Percentiles rank a stretch among this genome's conserved stretches.
Evolutionary conservation across 2,329 filamentous ascomycete genomes (phyloP).

Genomic region (Epichloe festucae): DNA sequence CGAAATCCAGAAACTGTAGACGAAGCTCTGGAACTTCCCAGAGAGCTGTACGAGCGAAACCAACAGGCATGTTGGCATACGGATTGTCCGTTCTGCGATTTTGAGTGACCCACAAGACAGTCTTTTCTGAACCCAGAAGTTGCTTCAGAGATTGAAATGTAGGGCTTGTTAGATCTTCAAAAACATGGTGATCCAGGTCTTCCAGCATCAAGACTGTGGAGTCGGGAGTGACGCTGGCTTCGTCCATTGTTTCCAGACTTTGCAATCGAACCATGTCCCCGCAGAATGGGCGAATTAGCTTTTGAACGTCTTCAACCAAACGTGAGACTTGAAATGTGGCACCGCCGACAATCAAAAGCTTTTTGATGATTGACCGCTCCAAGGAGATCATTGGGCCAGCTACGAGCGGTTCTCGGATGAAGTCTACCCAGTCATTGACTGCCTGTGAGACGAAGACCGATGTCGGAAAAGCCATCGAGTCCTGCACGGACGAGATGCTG

Average conservation of each 20-base stretch:
- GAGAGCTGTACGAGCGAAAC: background rate
- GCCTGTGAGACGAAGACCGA: constrained; percentile 1
- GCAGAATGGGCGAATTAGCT: background rate
- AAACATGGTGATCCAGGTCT: background rate
- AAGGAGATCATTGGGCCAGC: background rate
- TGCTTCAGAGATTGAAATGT: background rate
- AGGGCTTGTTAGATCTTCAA: background rate
- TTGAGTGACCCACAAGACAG: background rate
- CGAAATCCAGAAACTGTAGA: constrained; percentile 4
- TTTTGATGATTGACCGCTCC: background rate
- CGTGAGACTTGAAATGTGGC: background rate
- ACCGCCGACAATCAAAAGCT: background rate
- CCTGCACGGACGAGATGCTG: background rate
- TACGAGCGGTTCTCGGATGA: background rate
- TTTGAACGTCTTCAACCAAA: background rate
- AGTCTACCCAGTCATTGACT: background rate
- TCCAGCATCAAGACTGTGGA: background rate
- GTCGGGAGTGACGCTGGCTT: background rate
- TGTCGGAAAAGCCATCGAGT: background rate
- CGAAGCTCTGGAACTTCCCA: background rate
- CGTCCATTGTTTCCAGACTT: background rate
- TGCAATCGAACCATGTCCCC: background rate
- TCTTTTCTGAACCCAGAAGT: background rate
- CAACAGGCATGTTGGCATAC: background rate
- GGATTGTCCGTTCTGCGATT: background rate